Evolutionary conservation across 192 early-diverging fungal genomes (phyloP).

Genomic region (Backusella circina): DNA sequence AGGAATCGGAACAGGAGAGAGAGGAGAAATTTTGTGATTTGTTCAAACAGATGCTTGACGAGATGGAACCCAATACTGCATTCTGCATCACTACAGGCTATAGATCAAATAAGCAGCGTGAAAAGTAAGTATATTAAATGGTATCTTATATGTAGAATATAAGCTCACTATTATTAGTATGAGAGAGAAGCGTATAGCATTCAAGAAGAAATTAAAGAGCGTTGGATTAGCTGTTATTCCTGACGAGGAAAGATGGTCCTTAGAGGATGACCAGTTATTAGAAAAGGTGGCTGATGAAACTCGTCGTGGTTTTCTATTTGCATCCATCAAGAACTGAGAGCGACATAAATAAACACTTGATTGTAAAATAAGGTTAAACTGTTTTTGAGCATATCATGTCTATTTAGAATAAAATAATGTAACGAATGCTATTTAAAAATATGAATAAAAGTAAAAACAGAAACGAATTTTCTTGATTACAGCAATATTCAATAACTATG

Average conservation of each 20-base stretch:
- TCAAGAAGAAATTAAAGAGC: constrained; percentile 4
- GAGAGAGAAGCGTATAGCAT: constrained; percentile 1
- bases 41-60: neutral
- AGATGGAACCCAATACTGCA: constrained; percentile 10
- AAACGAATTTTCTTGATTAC: neutral
- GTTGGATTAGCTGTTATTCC: constrained; percentile 12
- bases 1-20: neutral
- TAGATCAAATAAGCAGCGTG: neutral
- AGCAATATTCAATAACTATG: neutral
- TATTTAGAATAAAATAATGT: neutral
- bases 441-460: neutral
- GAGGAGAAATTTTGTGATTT: neutral
- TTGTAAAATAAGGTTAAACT: neutral
- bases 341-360: neutral
- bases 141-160: neutral
- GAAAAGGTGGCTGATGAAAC: neutral
- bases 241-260: constrained; percentile 14
- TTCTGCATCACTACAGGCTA: constrained; percentile 10
- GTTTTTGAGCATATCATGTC: neutral
- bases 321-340: neutral
- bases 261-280: constrained; percentile 6
- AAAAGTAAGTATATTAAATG: neutral
- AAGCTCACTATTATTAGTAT: neutral
- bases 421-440: neutral
- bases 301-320: constrained; percentile 12